Conservation (phyloP, 306 rosid species). For the Senna siamea region DNA sequence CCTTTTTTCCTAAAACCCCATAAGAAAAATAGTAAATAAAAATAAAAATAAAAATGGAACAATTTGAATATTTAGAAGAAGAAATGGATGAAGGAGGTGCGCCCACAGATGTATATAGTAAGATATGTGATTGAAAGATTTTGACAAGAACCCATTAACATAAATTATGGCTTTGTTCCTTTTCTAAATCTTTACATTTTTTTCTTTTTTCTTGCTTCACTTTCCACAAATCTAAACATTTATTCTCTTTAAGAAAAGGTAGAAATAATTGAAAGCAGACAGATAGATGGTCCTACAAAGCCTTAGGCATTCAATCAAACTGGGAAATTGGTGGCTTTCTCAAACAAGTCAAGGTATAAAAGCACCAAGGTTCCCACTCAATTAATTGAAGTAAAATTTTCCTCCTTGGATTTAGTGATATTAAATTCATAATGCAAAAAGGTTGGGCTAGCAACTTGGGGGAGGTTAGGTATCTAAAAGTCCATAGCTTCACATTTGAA, state of each 20-base stretch:
- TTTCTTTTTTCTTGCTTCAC: conserved; percentile 43
- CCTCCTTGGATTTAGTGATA: conserved; percentile 23
- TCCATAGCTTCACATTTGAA: background rate
- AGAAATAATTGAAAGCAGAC: conserved; percentile 57
- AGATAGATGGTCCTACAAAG: conserved; percentile 55
- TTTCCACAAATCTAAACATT: conserved; percentile 66
- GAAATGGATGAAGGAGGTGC: conserved; percentile 58
- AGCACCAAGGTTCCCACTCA: conserved; percentile 54
- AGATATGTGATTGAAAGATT: conserved; percentile 65
- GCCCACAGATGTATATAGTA: conserved; percentile 59
- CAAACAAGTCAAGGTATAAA: conserved; percentile 51
- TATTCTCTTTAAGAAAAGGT: conserved; percentile 79
- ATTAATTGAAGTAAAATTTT: conserved; percentile 25
- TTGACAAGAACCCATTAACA: conserved; percentile 86
- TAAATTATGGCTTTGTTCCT: conserved; percentile 70
- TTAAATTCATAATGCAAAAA: conserved; percentile 11
- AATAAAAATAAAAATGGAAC: conserved; percentile 36
- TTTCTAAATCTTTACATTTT: conserved; percentile 49
- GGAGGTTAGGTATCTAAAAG: conserved; percentile 23
- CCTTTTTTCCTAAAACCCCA: conserved; percentile 36
- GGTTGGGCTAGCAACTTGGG: conserved; percentile 31
- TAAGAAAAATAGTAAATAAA: conserved; percentile 49
- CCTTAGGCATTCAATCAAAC: conserved; percentile 62
- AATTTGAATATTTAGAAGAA: conserved; percentile 59
- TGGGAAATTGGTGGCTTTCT: conserved; percentile 55